phyloP scores from a whole-genome alignment of 352 stramenopile species.

The Phytopythium oedochilum region DNA sequence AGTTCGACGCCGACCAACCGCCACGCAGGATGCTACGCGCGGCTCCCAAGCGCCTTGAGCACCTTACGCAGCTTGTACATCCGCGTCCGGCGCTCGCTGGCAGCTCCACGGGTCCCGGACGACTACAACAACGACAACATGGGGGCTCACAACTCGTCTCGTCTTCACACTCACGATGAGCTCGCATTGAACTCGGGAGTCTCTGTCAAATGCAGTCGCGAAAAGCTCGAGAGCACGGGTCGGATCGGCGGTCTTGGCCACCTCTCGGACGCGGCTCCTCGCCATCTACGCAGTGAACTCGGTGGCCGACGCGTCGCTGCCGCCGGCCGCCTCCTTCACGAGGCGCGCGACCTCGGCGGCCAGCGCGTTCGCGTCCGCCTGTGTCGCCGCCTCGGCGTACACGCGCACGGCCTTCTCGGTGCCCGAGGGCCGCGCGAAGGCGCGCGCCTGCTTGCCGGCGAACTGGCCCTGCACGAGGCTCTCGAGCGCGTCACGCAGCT shows the following conservation, averaged over 20 bases:
- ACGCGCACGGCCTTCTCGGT: constrained; percentile 98
- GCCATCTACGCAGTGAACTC: constrained; percentile 72
- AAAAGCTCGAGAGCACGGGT: background rate
- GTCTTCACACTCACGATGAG: background rate
- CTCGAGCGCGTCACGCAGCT: constrained; percentile 51
- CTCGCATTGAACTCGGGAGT: background rate
- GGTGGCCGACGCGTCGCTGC: constrained; percentile 35
- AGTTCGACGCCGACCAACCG: too few species aligned
- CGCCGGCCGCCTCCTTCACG: constrained; percentile 70
- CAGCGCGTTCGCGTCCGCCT: constrained; percentile 88
- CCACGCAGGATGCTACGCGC: too few species aligned
- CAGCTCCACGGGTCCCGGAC: too few species aligned
- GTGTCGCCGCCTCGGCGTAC: constrained; percentile 95
- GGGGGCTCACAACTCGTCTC: too few species aligned
- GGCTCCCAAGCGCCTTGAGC: too few species aligned
- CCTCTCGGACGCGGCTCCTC: too few species aligned
- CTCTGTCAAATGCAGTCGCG: background rate
- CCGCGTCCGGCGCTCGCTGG: too few species aligned
- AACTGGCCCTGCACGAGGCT: constrained; percentile 45
- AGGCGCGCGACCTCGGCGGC: constrained; percentile 83
- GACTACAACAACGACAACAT: too few species aligned
- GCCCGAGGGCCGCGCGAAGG: constrained; percentile 96
- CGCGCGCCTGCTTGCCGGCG: constrained; percentile 59
- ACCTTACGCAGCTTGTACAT: too few species aligned
- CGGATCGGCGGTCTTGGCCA: too few species aligned